Base-by-base conservation (phyloP, 2,329 filamentous ascomycete genomes). In the Emmonsiellopsis sp. region DNA sequence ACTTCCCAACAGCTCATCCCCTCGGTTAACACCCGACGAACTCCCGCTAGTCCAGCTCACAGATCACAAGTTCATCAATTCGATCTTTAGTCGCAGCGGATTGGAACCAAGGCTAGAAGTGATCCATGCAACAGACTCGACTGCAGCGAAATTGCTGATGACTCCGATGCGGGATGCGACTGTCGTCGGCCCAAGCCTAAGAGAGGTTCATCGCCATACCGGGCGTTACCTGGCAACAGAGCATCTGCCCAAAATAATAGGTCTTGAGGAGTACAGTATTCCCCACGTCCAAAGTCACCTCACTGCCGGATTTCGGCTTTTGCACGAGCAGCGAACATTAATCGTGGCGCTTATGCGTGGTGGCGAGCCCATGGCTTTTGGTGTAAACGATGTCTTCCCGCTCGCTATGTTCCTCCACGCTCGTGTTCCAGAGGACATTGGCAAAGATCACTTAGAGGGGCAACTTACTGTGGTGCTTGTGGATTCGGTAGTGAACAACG, bases 331-430 rank as follows among this genome's bases (percentile, higher is more conserved):
- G 1, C 51, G 67, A 7, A 84, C 79, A 0, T 54, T 72, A 1
- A 83, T 86, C 46, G 67, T 84, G 0, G 71, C 81, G 0, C 57
- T 85, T n/a, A 85, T 85, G 81, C 78, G 80, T 7, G 80, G 78
- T 1, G 82, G 81, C 7, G 80, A 84, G 57, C 73, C 81, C 0
- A 81, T 86, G 77, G 82, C 82, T 0, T 63, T 76, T 1, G 81
- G 81, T 0, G 70, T 86, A 45, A 79, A 65, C 57, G 72, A 80
- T 0, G 77, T 69, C 0, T 76, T 85, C 5, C 77, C 76, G 0
- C 54, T 54, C 0, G 79, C 80, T 3, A 73, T 69, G 61, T 81
- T 83, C 51, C 47, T 81, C 0, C 79, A 83, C 55, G 73, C 70
- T 1, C 63, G 63, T 1, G 1, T 57, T 38, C 57, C 63, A 1